Evolutionary conservation across 768 basidiomycete species (phyloP).

Genomic region (Ephemerocybe angulata): DNA sequence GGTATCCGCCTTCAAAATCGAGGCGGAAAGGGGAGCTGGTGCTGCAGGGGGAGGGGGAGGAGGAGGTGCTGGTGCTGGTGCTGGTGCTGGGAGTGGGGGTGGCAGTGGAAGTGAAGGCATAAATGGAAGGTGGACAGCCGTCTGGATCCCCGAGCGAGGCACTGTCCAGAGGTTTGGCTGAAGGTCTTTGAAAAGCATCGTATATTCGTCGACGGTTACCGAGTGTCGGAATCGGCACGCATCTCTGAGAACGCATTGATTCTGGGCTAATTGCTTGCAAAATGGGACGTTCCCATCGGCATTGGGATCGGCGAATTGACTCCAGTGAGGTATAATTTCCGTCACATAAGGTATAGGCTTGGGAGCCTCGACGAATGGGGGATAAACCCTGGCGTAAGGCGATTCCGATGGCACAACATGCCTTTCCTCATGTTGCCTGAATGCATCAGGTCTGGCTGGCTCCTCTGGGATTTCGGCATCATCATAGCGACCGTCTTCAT

Average conservation of each 20-base stretch:
- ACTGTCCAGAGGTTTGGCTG: constrained; percentile 33
- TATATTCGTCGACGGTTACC: constrained; percentile 36
- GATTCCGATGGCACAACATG: too few species aligned
- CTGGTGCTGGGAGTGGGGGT: constrained; percentile 1
- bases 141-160: not conserved
- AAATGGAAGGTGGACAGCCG: not conserved
- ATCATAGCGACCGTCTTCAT: not conserved
- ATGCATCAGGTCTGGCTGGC: too few species aligned
- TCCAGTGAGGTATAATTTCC: constrained; percentile 34
- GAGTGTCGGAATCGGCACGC: constrained; percentile 38
- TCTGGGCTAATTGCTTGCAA: constrained; percentile 39
- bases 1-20: not conserved
- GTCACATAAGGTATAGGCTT: constrained; percentile 19
- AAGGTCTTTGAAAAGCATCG: constrained; percentile 34
- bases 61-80: not conserved
- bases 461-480: too few species aligned
- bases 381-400: not conserved
- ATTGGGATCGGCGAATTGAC: constrained; percentile 39
- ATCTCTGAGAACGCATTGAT: constrained; percentile 28
- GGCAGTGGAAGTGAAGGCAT: too few species aligned
- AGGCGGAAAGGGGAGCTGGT: not conserved
- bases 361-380: not conserved
- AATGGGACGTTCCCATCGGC: constrained; percentile 31
- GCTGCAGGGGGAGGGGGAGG: not conserved
- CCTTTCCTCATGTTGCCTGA: too few species aligned